These are phyloP conservation scores for Pyrenophora seminiperda DNA, from an alignment of 2,329 filamentous ascomycete species.

Conservation along the genomic window DNA sequence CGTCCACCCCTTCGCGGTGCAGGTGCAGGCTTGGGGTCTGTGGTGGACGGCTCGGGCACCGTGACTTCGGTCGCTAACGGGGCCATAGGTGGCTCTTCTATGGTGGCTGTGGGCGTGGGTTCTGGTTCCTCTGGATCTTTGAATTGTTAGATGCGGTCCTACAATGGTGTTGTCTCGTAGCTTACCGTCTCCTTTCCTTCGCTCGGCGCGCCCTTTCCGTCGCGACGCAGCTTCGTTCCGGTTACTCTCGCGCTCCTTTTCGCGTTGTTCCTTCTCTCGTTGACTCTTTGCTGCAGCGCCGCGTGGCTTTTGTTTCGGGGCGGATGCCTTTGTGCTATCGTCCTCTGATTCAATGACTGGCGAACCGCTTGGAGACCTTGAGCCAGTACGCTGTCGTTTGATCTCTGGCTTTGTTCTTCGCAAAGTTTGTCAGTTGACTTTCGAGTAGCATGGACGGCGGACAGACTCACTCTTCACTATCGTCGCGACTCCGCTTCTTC, in stretches of 20 bases:
- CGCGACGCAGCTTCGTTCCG: slow-evolving; percentile 76
- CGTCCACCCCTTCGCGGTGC: slow-evolving; percentile 42
- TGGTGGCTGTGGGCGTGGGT: slow-evolving; percentile 26
- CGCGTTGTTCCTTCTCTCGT: slow-evolving; percentile 66
- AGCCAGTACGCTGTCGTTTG: slow-evolving; percentile 81
- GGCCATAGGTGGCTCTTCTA: slow-evolving; percentile 36
- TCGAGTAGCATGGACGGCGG: slow-evolving; percentile 7
- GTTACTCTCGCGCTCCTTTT: slow-evolving; percentile 72
- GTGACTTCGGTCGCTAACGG: slow-evolving; percentile 30
- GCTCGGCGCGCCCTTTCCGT: slow-evolving; percentile 79
- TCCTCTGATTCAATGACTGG: slow-evolving; percentile 74
- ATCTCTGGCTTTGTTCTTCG: slow-evolving; percentile 69
- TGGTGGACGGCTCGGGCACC: slow-evolving; percentile 32
- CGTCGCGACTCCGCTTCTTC: slow-evolving; percentile 84
- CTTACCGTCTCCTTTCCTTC: slow-evolving; percentile 79
- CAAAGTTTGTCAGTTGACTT: slow-evolving; percentile 38
- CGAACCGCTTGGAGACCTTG: slow-evolving; percentile 53
- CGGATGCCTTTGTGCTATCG: slow-evolving; percentile 57
- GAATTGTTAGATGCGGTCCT: slow-evolving; percentile 24
- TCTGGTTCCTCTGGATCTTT: slow-evolving; percentile 39
- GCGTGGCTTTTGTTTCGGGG: slow-evolving; percentile 51
- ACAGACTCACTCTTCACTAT: slow-evolving; percentile 85
- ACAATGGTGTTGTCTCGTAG: slow-evolving; percentile 20
- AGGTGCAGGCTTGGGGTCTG: slow-evolving; percentile 36
- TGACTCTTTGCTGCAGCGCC: slow-evolving; percentile 57